Evolutionary conservation across 2,329 filamentous ascomycete genomes (phyloP).

Genomic region (Xylaria digitata): DNA sequence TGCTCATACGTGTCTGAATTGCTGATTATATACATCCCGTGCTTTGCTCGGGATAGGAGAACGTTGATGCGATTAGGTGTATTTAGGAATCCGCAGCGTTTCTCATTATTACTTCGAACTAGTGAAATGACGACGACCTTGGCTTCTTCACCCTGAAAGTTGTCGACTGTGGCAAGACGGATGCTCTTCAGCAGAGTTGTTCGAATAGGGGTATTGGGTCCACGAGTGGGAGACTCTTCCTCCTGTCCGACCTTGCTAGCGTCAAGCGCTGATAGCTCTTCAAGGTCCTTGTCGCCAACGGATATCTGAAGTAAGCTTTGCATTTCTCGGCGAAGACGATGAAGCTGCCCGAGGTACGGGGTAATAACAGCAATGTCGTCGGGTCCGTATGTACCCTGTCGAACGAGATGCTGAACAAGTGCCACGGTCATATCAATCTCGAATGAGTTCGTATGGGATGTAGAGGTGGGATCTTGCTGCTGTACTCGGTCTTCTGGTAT

Average conservation of each 20-base stretch:
- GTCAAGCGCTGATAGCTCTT: slow-evolving; percentile 60
- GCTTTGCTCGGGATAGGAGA: slow-evolving; percentile 71
- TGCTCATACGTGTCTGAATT: slow-evolving; percentile 67
- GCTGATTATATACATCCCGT: slow-evolving; percentile 78
- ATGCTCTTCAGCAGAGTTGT: slow-evolving; percentile 61
- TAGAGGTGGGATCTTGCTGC: slow-evolving; percentile 50
- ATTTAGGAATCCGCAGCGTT: slow-evolving; percentile 72
- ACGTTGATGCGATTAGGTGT: slow-evolving; percentile 77
- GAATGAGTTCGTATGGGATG: slow-evolving; percentile 65
- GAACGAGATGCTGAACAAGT: slow-evolving; percentile 72
- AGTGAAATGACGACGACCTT: slow-evolving; percentile 77
- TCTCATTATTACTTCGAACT: slow-evolving; percentile 72
- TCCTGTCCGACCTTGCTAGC: slow-evolving; percentile 47
- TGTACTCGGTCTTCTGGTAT: slow-evolving; percentile 43
- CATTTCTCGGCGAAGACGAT: slow-evolving; percentile 61
- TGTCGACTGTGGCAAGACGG: slow-evolving; percentile 74
- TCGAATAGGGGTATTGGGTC: slow-evolving; percentile 46
- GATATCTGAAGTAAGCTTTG: slow-evolving; percentile 67
- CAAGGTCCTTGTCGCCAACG: slow-evolving; percentile 70
- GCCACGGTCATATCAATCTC: slow-evolving; percentile 73
- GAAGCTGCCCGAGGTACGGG: slow-evolving; percentile 69
- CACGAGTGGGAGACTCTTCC: slow-evolving; percentile 28
- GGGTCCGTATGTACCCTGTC: slow-evolving; percentile 69
- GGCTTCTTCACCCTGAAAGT: slow-evolving; percentile 82
- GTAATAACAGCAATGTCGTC: slow-evolving; percentile 78